phyloP scores from a whole-genome alignment of 345 rosid genomes.

The Durio zibethinus region DNA sequence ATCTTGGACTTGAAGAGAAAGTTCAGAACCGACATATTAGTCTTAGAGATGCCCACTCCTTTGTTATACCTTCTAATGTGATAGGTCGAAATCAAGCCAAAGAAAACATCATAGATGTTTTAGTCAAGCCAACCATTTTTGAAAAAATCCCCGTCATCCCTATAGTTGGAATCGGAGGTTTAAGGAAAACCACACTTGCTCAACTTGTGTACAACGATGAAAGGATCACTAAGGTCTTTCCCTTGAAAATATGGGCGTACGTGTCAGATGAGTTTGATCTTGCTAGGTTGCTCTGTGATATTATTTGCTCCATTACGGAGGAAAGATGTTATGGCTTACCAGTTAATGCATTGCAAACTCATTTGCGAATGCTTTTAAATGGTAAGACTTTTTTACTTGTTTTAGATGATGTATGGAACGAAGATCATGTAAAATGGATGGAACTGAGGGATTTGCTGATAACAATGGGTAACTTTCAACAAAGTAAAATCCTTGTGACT shows the following conservation, averaged over 20 bases:
- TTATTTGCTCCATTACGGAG: neutral
- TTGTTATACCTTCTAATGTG: neutral
- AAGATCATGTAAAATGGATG: no score
- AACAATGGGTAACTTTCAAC: no score
- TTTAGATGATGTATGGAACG: no score
- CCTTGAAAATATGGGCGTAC: constrained; percentile 9
- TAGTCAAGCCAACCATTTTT: neutral
- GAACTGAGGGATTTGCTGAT: no score
- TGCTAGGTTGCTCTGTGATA: neutral
- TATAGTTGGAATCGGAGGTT: constrained; percentile 18
- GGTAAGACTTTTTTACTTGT: no score
- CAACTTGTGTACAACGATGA: neutral
- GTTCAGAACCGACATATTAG: neutral
- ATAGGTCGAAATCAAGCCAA: constrained; percentile 8
- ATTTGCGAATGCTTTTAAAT: no score
- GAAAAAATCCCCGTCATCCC: constrained; percentile 9
- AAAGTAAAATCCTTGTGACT: neutral
- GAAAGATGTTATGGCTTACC: neutral
- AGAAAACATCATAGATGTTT: neutral
- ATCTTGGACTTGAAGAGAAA: neutral
- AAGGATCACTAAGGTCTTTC: neutral
- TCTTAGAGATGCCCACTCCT: neutral
- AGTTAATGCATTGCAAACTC: no score
- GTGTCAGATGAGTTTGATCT: neutral
- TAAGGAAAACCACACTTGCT: constrained; percentile 16